Evolutionary conservation across 345 rosid species (phyloP).

Genomic region (Lumnitzera littorea): DNA sequence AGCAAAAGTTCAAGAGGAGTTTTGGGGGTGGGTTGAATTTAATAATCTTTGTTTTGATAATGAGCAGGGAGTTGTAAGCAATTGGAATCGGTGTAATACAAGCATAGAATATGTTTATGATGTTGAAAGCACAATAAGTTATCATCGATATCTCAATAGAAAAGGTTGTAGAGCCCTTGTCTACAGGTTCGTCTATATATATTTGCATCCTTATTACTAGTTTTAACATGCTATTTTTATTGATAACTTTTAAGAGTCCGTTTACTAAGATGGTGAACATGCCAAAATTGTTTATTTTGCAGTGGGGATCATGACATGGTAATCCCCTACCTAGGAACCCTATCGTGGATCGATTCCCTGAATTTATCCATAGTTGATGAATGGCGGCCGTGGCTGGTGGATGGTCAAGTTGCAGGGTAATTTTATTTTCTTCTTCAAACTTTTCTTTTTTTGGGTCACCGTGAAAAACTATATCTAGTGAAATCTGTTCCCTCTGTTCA

Average conservation of each 20-base stretch:
- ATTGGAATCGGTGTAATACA: slow-evolving; percentile 27
- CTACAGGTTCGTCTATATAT: slow-evolving; percentile 14
- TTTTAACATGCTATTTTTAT: no score
- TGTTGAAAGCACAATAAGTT: slow-evolving; percentile 4
- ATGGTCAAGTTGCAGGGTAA: slow-evolving; percentile 24
- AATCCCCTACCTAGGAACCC: slow-evolving; percentile 19
- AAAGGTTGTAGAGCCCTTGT: slow-evolving; percentile 22
- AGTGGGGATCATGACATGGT: slow-evolving; percentile 24
- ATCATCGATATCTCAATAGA: slow-evolving; percentile 12
- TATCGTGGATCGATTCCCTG: slow-evolving; percentile 17
- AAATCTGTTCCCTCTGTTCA: not conserved
- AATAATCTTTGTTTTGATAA: not conserved
- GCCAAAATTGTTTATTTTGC: not conserved
- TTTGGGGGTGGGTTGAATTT: no score
- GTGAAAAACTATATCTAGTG: not conserved
- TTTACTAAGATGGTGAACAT: no score
- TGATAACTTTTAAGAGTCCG: no score
- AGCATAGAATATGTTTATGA: slow-evolving; percentile 14
- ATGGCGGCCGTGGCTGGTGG: slow-evolving; percentile 27
- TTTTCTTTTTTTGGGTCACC: not conserved
- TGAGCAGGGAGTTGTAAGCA: slow-evolving; percentile 13
- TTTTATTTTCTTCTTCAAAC: not conserved
- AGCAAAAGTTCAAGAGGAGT: no score
- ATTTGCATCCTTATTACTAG: not conserved
- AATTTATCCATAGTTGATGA: slow-evolving; percentile 13